Base-by-base conservation (phyloP, 2,329 filamentous ascomycete species). In the Hymenoscyphus fructigenus region DNA sequence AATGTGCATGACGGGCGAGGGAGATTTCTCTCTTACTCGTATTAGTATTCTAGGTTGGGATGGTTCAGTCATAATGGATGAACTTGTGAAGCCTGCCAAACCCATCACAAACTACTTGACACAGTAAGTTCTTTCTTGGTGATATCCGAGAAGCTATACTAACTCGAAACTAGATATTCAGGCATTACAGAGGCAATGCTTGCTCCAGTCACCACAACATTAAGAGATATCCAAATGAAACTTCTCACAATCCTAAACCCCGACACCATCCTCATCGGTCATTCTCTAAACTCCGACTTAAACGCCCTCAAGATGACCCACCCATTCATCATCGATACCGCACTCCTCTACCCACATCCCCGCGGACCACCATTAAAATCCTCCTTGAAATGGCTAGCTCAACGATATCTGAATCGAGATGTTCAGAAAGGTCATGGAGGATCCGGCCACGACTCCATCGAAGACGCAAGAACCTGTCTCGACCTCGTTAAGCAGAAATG, bases 401-500 rank as follows among this genome's bases (percentile, higher is more conserved):
- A 94, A 70, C 95, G 94, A 75, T 96, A 94, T 72, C 84, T 98
- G 20, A 85, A 85, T 60, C 90, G 91, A 64, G 91, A 96, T 76
- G 96, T 99, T 61, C 95, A 99, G 75, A 92, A 91, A 72, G 88
- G 88, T 55, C 79, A 83, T 68, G 90, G 90, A 60, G 81, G 82
- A 17, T 72, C 68, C 38, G 75, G 75, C 47, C 95, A 99, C 76
- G 90, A 98, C 81, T 95, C 91, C 65, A 85, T 97, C 68, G 95
- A 99, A 77, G 95, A 99, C 76, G 93, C 95, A 15, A 88, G 85
- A 69, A 93, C 95, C 2, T 96, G 93, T 69, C 87, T 99, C 15
- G 93, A 98, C 73, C 88, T 99, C 1, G 88, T 98, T 58, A 96
- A 95, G 78, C 89, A 94, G 75, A 99, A 99, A 77, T 97, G 94